Percentiles rank a stretch among this genome's conserved stretches.
phyloP scores from a whole-genome alignment of 2,329 filamentous ascomycete species.

The Fusarium ramigenum region DNA sequence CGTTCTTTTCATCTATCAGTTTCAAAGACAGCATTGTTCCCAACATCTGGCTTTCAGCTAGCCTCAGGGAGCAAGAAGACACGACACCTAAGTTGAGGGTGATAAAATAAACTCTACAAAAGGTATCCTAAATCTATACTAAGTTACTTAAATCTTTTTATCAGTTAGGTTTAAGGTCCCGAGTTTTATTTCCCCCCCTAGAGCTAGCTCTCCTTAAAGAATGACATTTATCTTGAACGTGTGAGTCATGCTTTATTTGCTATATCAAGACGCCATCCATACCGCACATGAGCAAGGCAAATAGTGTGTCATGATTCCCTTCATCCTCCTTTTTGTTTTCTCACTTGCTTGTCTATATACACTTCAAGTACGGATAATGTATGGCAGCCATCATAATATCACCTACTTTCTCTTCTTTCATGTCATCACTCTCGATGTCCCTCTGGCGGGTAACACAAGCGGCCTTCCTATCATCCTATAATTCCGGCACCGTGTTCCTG shows the following conservation, averaged over 20 bases:
- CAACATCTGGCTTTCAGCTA: background rate
- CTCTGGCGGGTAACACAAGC: conserved; percentile 20
- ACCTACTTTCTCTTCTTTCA: conserved; percentile 23
- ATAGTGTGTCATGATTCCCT: background rate
- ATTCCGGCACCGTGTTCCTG: conserved; percentile 19
- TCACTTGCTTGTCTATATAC: conserved; percentile 37
- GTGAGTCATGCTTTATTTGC: background rate
- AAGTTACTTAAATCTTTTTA: too few relatives aligned
- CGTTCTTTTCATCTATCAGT: background rate
- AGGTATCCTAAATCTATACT: too few relatives aligned
- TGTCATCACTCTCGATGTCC: conserved; percentile 21
- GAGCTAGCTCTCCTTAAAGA: background rate
- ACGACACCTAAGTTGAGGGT: too few relatives aligned
- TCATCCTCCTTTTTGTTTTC: conserved; percentile 24
- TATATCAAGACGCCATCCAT: background rate
- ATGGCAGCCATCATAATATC: conserved; percentile 34
- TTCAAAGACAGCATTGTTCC: background rate
- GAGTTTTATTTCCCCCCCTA: too few relatives aligned
- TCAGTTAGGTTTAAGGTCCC: too few relatives aligned
- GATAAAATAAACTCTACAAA: too few relatives aligned
- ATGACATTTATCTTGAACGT: background rate
- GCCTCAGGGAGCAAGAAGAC: too few relatives aligned
- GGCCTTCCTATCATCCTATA: conserved; percentile 33
- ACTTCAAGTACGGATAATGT: conserved; percentile 26
- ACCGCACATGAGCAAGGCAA: background rate